Base-by-base conservation (phyloP, 2,329 filamentous ascomycete species). In the Apiospora aurea region DNA sequence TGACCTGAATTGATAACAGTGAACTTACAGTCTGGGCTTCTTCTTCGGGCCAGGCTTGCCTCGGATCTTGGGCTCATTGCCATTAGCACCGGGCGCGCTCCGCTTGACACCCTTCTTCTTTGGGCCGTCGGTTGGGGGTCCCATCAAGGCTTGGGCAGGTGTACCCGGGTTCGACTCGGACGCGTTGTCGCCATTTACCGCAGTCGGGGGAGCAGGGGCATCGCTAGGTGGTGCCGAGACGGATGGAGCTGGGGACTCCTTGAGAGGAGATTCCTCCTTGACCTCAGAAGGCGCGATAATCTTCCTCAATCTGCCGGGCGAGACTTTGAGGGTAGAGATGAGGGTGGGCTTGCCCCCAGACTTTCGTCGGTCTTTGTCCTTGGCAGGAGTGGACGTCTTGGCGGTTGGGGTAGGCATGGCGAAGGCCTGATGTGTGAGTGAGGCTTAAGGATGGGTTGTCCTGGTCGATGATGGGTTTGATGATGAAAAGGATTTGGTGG, bases 11-110 rank as follows among this genome's bases (percentile, higher is more conserved):
- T 71, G 61, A 71, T 41, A 71, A 69, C 61, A 68, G 38, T 71
- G 43, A 72, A 92, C 95, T 85, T 92, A 98, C 96, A 97, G 84
- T 87, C 93, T 92, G 75, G 93, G 92, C 86, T 97, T 97, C 90
- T 98, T 97, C 89, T 98, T 98, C 0, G 96, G 96, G 8, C 96
- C 96, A 8, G 96, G 96, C 85, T 97, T 97, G 80, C 93, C 93
- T 80, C 94, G 87, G 71, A 91, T 87, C 82, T 93, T 95, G n/a
- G 84, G 82, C 83, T 86, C 78, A 73, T 83, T 83, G 79, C 90
- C 87, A 83, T 93, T 92, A 72, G 86, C 87, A 71, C 87, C 89
- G 51, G 89, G 86, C 77, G 93, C 92, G 29, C 90, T 88, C 75
- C 92, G 89, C 81, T 94, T 93, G 46, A 89, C 85, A 46, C 92